These are phyloP conservation scores for Beauveria asiatica DNA, from an alignment of 2,329 filamentous ascomycete species.

Conservation along the genomic window DNA sequence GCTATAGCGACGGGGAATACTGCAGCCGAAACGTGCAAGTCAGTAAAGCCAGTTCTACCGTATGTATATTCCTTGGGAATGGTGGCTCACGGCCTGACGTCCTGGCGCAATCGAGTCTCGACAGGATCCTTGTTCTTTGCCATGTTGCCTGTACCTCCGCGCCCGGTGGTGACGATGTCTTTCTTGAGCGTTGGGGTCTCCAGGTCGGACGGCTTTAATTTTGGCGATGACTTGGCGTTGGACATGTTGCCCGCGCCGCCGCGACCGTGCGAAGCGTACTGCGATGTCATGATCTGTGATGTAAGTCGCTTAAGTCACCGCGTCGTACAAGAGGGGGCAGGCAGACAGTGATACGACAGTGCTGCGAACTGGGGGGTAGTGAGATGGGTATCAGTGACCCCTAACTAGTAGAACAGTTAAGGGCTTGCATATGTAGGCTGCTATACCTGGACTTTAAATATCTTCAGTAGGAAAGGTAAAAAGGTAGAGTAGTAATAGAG, in stretches of 20 bases:
- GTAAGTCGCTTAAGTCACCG: background rate
- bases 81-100: conserved; percentile 60
- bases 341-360: too few relatives aligned
- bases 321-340: too few relatives aligned
- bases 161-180: conserved; percentile 79
- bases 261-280: conserved; percentile 59
- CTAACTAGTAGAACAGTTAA: too few relatives aligned
- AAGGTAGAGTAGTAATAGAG: too few relatives aligned
- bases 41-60: conserved; percentile 6
- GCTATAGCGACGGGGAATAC: conserved; percentile 47
- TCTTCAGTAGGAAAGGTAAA: too few relatives aligned
- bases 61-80: conserved; percentile 13
- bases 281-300: conserved; percentile 27
- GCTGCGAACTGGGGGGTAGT: too few relatives aligned
- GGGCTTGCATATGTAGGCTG: too few relatives aligned
- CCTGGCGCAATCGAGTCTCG: conserved; percentile 72
- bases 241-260: conserved; percentile 73
- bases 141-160: conserved; percentile 86
- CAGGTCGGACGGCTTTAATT: conserved; percentile 55
- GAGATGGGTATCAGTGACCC: too few relatives aligned
- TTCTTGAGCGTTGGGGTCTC: conserved; percentile 77
- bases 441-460: too few relatives aligned
- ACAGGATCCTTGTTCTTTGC: conserved; percentile 60
- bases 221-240: conserved; percentile 37
- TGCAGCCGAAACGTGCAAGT: conserved; percentile 19